Evolutionary conservation across 2,329 filamentous ascomycete genomes (phyloP).

Genomic region (Cyphellophora attinorum): DNA sequence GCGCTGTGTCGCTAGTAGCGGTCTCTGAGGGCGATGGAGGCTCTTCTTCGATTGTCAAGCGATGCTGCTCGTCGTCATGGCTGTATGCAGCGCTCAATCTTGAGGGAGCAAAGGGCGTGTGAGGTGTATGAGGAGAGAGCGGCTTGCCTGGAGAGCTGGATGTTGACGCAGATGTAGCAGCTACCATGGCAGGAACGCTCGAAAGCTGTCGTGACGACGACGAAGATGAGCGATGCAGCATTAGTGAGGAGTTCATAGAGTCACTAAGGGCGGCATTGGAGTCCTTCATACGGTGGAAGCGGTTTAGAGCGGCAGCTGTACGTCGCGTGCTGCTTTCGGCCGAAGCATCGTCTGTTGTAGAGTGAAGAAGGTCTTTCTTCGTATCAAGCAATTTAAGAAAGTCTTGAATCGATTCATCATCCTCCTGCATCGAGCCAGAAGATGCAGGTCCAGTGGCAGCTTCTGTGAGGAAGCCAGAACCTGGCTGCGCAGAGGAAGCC

Average conservation of each 20-base stretch:
- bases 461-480: conserved; percentile 68
- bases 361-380: conserved; percentile 72
- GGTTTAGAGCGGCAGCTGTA: conserved; percentile 69
- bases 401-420: conserved; percentile 88
- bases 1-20: conserved; percentile 24
- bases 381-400: conserved; percentile 84
- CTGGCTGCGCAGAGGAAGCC: conserved; percentile 52
- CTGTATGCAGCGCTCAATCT: conserved; percentile 75
- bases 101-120: conserved; percentile 88
- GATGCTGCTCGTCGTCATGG: conserved; percentile 26
- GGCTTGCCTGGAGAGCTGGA: conserved; percentile 87
- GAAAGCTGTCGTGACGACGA: conserved; percentile 67
- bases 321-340: conserved; percentile 62
- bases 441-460: conserved; percentile 48
- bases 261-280: conserved; percentile 83
- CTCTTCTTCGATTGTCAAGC: conserved; percentile 19
- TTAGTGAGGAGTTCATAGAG: conserved; percentile 81
- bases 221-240: conserved; percentile 72
- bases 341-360: conserved; percentile 45
- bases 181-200: conserved; percentile 51
- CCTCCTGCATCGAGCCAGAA: conserved; percentile 59
- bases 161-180: conserved; percentile 63
- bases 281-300: conserved; percentile 81
- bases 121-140: conserved; percentile 79
- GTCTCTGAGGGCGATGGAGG: conserved; percentile 25